These are phyloP conservation scores for Yarrowia phangngaensis DNA, from an alignment of 805 yeast species.

Conservation along the genomic window DNA sequence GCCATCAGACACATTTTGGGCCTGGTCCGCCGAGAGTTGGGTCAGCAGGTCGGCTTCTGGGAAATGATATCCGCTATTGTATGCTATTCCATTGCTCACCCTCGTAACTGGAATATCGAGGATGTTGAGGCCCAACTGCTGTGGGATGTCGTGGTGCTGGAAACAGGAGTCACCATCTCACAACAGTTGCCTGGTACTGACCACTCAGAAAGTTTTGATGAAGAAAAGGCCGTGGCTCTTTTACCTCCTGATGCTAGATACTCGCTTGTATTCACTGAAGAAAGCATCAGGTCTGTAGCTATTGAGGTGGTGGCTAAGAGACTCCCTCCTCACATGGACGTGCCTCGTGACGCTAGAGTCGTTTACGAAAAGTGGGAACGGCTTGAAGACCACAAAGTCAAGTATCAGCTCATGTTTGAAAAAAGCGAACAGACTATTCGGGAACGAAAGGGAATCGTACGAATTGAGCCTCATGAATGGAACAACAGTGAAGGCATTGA, in stretches of 20 bases:
- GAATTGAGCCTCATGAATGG: slow-evolving; percentile 9
- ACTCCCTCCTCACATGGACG: slow-evolving; percentile 29
- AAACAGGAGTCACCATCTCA: slow-evolving; percentile 36
- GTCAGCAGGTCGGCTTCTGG: slow-evolving; percentile 35
- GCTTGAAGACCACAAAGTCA: slow-evolving; percentile 15
- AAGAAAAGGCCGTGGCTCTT: slow-evolving; percentile 28
- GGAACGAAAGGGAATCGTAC: slow-evolving; percentile 29
- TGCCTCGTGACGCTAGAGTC: slow-evolving; percentile 27
- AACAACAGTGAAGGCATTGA: background rate
- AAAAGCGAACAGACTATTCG: slow-evolving; percentile 27
- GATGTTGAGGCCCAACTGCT: slow-evolving; percentile 33
- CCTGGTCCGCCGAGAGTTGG: slow-evolving; percentile 35
- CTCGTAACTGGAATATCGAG: slow-evolving; percentile 33
- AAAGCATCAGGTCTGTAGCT: slow-evolving; percentile 29
- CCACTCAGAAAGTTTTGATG: slow-evolving; percentile 28
- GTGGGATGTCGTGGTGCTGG: slow-evolving; percentile 39
- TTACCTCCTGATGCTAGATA: slow-evolving; percentile 30
- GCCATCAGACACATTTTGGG: slow-evolving; percentile 36
- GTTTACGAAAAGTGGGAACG: slow-evolving; percentile 16
- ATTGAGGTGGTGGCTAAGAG: slow-evolving; percentile 28
- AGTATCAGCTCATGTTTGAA: slow-evolving; percentile 29
- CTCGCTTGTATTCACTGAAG: slow-evolving; percentile 30
- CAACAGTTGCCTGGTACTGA: slow-evolving; percentile 28
- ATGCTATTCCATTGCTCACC: slow-evolving; percentile 37
- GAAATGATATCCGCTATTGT: slow-evolving; percentile 36